phyloP scores from a whole-genome alignment of 179 eudicot genomes.

The Pouteria campechiana region DNA sequence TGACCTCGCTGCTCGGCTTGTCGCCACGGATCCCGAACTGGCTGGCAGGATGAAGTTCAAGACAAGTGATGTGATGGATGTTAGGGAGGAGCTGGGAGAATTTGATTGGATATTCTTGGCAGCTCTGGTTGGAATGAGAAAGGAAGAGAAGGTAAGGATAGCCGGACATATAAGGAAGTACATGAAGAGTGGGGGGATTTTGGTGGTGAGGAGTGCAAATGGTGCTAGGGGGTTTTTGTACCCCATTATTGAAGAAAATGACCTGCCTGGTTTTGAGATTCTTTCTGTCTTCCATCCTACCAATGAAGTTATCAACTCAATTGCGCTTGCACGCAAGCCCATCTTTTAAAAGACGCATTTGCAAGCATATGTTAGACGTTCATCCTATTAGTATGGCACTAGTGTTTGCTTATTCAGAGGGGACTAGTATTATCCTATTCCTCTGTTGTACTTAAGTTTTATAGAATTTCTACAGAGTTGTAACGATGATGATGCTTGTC shows the following conservation, averaged over 20 bases:
- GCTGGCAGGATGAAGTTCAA: constrained; percentile 11
- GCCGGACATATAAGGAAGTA: constrained; percentile 10
- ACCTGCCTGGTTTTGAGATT: constrained; percentile 13
- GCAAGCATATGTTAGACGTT: too few relatives aligned
- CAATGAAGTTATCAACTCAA: constrained; percentile 17
- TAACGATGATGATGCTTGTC: too few relatives aligned
- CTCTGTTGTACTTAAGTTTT: too few relatives aligned
- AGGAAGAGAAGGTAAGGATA: constrained; percentile 8
- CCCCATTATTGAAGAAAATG: constrained; percentile 11
- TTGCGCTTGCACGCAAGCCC: constrained; percentile 9
- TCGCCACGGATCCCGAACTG: constrained; percentile 6
- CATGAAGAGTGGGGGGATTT: constrained; percentile 8
- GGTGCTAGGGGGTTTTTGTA: constrained; percentile 19
- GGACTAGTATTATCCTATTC: too few relatives aligned
- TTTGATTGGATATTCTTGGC: constrained; percentile 14
- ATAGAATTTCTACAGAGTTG: too few relatives aligned
- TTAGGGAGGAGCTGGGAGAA: constrained; percentile 5
- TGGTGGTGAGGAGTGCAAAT: constrained; percentile 18
- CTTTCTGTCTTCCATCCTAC: constrained; percentile 15
- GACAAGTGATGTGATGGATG: constrained; percentile 11
- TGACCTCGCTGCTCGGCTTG: constrained; percentile 5
- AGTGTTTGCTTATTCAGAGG: too few relatives aligned
- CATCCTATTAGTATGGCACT: too few relatives aligned
- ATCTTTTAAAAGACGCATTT: too few relatives aligned
- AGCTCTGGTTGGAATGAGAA: constrained; percentile 20